These are phyloP conservation scores for Vigna unguiculata DNA, from an alignment of 306 rosid species.

Conservation along the genomic window DNA sequence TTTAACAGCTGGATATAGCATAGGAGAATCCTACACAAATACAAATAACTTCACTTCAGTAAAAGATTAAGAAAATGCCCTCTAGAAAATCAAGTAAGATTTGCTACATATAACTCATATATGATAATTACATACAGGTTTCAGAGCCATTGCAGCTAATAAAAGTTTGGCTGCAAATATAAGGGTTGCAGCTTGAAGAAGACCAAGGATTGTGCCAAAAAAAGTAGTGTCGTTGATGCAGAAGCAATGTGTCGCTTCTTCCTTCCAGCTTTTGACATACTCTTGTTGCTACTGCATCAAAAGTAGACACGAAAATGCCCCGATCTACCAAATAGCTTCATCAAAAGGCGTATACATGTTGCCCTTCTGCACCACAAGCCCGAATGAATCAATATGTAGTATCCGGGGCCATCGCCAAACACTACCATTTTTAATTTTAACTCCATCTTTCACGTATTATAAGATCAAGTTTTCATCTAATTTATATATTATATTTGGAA, in stretches of 20 bases:
- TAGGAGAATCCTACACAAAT: constrained; percentile 69
- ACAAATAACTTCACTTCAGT: not conserved
- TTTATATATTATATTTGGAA: no score
- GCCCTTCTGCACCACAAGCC: no score
- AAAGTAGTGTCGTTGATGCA: constrained; percentile 92
- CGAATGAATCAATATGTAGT: no score
- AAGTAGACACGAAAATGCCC: no score
- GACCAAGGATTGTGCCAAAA: constrained; percentile 84
- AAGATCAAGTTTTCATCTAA: no score
- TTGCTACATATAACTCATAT: no score
- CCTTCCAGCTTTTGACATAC: constrained; percentile 47
- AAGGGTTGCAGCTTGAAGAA: constrained; percentile 80
- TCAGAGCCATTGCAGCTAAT: constrained; percentile 83
- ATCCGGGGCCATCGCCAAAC: no score
- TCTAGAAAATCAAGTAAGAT: constrained; percentile 19
- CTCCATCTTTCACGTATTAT: no score
- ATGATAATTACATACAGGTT: constrained; percentile 64
- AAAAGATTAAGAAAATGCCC: constrained; percentile 1
- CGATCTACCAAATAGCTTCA: no score
- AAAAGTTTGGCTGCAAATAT: constrained; percentile 73
- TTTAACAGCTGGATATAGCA: constrained; percentile 75
- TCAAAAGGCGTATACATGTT: no score
- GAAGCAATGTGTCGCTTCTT: constrained; percentile 76
- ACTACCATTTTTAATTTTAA: no score
- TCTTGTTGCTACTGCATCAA: constrained; percentile 39